These are phyloP conservation scores for Mortierella alpina DNA, from an alignment of 192 early-diverging fungal genomes.

Conservation along the genomic window DNA sequence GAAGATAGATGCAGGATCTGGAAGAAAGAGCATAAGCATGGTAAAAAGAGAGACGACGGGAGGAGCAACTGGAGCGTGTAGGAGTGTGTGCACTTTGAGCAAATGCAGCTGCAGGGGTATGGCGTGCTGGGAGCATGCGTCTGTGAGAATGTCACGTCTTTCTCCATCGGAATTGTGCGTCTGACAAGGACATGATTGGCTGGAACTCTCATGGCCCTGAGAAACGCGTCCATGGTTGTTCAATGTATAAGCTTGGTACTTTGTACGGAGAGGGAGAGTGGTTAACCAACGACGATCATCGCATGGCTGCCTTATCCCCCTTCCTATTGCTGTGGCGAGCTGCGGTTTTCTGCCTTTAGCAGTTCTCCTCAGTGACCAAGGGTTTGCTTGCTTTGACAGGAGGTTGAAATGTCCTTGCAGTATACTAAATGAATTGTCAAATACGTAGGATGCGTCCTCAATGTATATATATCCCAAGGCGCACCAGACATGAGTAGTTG, in stretches of 20 bases:
- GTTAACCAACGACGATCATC: not conserved
- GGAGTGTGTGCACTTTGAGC: not conserved
- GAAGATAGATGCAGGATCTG: too few species aligned
- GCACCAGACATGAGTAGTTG: too few species aligned
- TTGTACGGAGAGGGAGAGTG: not conserved
- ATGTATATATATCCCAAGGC: too few species aligned
- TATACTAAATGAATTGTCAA: not conserved
- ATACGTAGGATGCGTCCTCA: too few species aligned
- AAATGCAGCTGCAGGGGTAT: not conserved
- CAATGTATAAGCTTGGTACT: not conserved
- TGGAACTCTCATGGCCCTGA: not conserved
- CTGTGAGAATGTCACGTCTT: conserved; percentile 30
- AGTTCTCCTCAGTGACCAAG: not conserved
- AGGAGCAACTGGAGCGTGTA: not conserved
- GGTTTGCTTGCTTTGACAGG: too few species aligned
- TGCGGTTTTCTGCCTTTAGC: not conserved
- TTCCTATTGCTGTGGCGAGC: not conserved
- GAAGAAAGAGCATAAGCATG: not conserved
- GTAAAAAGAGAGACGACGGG: not conserved
- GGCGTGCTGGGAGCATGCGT: conserved; percentile 14
- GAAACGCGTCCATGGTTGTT: not conserved
- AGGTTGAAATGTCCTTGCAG: not conserved
- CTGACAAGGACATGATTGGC: conserved; percentile 16
- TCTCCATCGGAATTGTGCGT: conserved; percentile 21
- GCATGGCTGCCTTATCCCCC: not conserved